Conservation (phyloP, 73 alveolate genomes). For the Symbiodinium natans region DNA sequence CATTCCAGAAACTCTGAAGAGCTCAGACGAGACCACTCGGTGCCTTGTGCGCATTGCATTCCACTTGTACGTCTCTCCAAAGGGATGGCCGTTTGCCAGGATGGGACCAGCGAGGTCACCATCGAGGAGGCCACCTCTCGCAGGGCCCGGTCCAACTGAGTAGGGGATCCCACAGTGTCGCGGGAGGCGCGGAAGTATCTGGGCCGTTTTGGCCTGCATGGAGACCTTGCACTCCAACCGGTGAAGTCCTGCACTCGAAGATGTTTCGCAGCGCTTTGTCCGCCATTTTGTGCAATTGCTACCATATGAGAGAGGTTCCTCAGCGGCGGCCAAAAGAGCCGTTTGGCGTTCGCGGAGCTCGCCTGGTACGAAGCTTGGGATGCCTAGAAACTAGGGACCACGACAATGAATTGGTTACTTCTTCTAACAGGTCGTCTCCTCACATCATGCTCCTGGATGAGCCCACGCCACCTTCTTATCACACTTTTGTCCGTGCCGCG, state of each 20-base stretch:
- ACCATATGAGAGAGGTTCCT: constrained; percentile 67
- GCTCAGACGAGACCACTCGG: too few relatives aligned
- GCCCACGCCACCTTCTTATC: constrained; percentile 45
- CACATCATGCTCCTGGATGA: constrained; percentile 91
- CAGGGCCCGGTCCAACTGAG: too few relatives aligned
- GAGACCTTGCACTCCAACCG: constrained; percentile 89
- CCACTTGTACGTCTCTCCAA: too few relatives aligned
- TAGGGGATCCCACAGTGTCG: too few relatives aligned
- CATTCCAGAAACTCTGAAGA: too few relatives aligned
- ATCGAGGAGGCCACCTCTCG: constrained; percentile 58
- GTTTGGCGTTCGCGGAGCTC: constrained; percentile 76
- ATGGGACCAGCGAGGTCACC: constrained; percentile 87
- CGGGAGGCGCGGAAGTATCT: constrained; percentile 92
- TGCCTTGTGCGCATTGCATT: too few relatives aligned
- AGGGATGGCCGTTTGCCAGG: too few relatives aligned
- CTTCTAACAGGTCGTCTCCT: constrained; percentile 26
- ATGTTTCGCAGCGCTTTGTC: background rate
- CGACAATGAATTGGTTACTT: background rate
- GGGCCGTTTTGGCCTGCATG: constrained; percentile 93
- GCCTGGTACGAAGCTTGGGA: constrained; percentile 42
- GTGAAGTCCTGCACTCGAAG: constrained; percentile 23
- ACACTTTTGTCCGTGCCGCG: background rate
- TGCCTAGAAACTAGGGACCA: background rate
- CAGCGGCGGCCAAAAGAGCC: constrained; percentile 88
- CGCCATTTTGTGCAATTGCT: background rate